A percentile compares a stretch with the other conserved stretches of the same genome.
Evolutionary conservation across 805 yeast genomes (phyloP).

Genomic region (Ogataea ramenticola): DNA sequence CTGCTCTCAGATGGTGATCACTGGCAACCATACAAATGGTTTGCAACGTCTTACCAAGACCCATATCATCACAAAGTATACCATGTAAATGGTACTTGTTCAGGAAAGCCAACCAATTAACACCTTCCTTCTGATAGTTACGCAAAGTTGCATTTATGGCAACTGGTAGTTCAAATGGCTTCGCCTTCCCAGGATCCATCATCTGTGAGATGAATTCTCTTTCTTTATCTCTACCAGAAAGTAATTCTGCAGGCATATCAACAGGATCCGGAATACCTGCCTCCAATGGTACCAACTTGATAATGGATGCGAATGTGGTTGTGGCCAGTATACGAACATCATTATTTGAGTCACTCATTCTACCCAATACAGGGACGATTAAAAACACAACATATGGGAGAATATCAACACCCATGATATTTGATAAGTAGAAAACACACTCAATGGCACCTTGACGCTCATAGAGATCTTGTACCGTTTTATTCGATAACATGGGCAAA

Average conservation of each 20-base stretch:
- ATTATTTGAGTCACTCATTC: conserved; percentile 93
- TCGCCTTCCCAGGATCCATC: conserved; percentile 93
- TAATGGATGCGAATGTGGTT: conserved; percentile 92
- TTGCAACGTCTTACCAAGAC: conserved; percentile 93
- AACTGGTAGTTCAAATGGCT: conserved; percentile 84
- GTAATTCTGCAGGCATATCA: conserved; percentile 76
- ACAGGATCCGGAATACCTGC: conserved; percentile 96
- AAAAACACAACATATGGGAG: conserved; percentile 92
- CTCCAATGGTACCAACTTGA: conserved; percentile 92
- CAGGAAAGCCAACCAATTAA: conserved; percentile 93
- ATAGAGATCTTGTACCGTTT: conserved; percentile 47
- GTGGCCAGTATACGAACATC: conserved; percentile 90
- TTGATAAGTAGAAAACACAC: conserved; percentile 77
- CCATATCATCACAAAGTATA: conserved; percentile 98
- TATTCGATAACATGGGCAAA: conserved; percentile 69
- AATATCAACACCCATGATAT: conserved; percentile 80
- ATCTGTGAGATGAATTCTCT: conserved; percentile 92
- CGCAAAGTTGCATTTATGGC: conserved; percentile 88
- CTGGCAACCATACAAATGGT: conserved; percentile 96
- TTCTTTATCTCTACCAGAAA: conserved; percentile 87
- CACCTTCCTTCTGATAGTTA: conserved; percentile 96
- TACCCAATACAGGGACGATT: conserved; percentile 92
- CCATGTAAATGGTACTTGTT: conserved; percentile 96
- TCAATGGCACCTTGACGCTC: conserved; percentile 94
- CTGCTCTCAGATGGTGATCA: conserved; percentile 82